These are phyloP conservation scores for Penicillium sp. DNA, from an alignment of 2,329 filamentous ascomycete species.

Conservation along the genomic window DNA sequence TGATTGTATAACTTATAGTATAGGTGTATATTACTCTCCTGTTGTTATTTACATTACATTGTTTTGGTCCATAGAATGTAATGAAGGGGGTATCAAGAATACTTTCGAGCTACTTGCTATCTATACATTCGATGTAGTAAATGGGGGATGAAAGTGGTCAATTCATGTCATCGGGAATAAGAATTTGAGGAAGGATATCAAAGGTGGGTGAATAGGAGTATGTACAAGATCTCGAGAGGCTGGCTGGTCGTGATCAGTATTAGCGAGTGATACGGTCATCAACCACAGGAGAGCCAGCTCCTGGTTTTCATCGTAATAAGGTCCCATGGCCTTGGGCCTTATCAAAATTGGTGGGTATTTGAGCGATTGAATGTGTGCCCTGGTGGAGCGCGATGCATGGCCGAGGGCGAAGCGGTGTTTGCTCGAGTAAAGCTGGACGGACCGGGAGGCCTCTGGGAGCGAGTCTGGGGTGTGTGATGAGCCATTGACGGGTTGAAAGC, in stretches of 20 bases:
- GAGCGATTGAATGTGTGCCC: constrained; percentile 20
- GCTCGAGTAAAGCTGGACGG: constrained; percentile 17
- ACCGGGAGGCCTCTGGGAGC: not conserved
- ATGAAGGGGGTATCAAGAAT: not conserved
- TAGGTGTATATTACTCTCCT: not conserved
- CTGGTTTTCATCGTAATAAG: constrained; percentile 17
- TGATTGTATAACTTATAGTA: not conserved
- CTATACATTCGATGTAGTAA: not conserved
- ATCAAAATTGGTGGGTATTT: constrained; percentile 18
- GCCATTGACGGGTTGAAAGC: constrained; percentile 18
- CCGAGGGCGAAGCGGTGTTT: constrained; percentile 17
- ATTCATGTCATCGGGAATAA: constrained; percentile 1
- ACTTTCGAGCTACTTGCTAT: not conserved
- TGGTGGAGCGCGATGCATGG: constrained; percentile 18
- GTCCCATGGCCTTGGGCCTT: not conserved
- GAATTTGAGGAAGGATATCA: not conserved
- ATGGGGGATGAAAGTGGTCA: not conserved
- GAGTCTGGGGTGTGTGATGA: constrained; percentile 9
- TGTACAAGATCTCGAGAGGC: constrained; percentile 12
- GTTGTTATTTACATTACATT: not conserved
- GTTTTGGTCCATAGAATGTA: not conserved
- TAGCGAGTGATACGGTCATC: constrained; percentile 17
- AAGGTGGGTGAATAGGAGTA: constrained; percentile 8
- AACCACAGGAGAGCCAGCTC: constrained; percentile 24
- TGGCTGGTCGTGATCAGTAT: constrained; percentile 15